Conservation (phyloP, 306 rosid genomes). For the Bauhinia variegata region DNA sequence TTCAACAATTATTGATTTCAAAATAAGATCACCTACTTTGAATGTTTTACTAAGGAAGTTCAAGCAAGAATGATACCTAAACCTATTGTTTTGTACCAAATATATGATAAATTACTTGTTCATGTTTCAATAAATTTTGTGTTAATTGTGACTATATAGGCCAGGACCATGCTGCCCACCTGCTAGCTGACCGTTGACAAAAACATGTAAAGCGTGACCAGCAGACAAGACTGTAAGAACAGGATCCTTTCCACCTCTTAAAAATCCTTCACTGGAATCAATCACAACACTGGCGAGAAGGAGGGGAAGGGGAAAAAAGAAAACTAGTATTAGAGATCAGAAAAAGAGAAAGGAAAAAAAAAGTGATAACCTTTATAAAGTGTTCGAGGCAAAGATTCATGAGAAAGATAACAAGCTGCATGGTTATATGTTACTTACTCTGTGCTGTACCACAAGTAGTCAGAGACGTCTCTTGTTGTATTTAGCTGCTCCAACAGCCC, state of each 20-base stretch:
- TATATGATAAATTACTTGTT: slow-evolving; percentile 3
- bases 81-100: slow-evolving; percentile 9
- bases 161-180: slow-evolving; percentile 51
- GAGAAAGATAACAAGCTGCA: background rate
- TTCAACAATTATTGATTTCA: slow-evolving; percentile 12
- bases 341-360: slow-evolving; percentile 7
- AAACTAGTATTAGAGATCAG: slow-evolving; percentile 9
- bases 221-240: slow-evolving; percentile 80
- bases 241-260: slow-evolving; percentile 73
- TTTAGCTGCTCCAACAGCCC: slow-evolving; percentile 95
- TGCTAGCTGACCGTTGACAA: slow-evolving; percentile 73
- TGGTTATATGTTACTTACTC: slow-evolving; percentile 69
- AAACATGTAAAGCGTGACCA: slow-evolving; percentile 97
- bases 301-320: too few relatives aligned
- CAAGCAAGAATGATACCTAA: slow-evolving; percentile 20
- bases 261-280: slow-evolving; percentile 69
- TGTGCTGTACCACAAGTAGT: slow-evolving; percentile 95
- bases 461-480: slow-evolving; percentile 88
- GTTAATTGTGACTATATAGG: slow-evolving; percentile 1
- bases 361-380: slow-evolving; percentile 15
- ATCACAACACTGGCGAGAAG: slow-evolving; percentile 68
- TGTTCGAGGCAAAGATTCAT: background rate
- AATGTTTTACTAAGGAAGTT: slow-evolving; percentile 11
- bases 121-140: background rate
- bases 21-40: slow-evolving; percentile 3